A percentile compares a stretch with the other conserved stretches of the same genome.
Conservation (phyloP, 2,329 filamentous ascomycete genomes). For the Aspergillus fumigatus region DNA sequence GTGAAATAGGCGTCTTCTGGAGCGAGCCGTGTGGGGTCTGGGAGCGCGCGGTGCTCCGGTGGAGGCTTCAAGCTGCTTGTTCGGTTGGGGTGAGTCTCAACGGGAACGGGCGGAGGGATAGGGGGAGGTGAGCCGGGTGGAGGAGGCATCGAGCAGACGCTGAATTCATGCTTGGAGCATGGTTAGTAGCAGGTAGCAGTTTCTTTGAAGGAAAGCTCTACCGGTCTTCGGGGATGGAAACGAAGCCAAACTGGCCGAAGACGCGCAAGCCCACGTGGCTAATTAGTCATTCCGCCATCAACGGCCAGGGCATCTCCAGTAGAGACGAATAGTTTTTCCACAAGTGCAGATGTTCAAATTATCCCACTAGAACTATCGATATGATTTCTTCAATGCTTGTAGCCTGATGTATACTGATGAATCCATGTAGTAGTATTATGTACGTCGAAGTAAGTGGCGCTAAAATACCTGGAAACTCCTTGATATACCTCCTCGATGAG, state of each 20-base stretch:
- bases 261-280: background rate
- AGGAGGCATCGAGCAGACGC: slow-evolving; percentile 29
- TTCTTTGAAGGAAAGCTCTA: background rate
- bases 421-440: background rate
- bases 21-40: slow-evolving; percentile 66
- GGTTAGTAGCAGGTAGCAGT: slow-evolving; percentile 10
- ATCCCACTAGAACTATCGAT: background rate
- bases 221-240: background rate
- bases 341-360: no score
- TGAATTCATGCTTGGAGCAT: slow-evolving; percentile 28
- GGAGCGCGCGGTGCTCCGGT: slow-evolving; percentile 36
- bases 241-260: background rate
- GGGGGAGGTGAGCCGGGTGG: slow-evolving; percentile 31
- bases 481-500: background rate
- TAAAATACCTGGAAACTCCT: background rate
- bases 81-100: slow-evolving; percentile 45
- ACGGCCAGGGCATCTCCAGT: background rate
- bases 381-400: background rate
- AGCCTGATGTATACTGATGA: background rate
- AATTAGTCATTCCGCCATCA: background rate
- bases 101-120: slow-evolving; percentile 42
- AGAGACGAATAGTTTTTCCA: background rate
- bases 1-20: slow-evolving; percentile 78
- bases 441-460: background rate
- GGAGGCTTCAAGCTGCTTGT: slow-evolving; percentile 32